These are phyloP conservation scores for Achaetomium macrosporum DNA, from an alignment of 2,329 filamentous ascomycete genomes.

Conservation along the genomic window DNA sequence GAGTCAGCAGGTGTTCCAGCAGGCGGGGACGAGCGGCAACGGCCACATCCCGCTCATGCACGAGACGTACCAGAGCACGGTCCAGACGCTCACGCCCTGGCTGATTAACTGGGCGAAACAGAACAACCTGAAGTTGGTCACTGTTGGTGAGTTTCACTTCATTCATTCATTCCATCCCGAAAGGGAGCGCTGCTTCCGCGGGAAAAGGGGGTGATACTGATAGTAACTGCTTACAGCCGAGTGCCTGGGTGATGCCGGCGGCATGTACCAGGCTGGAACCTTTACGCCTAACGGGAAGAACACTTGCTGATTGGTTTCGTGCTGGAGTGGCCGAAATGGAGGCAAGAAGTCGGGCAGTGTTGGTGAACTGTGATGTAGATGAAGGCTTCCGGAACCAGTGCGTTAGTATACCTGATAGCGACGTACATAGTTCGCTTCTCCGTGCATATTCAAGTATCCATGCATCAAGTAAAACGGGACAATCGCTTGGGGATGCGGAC, in stretches of 20 bases:
- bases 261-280: constrained; percentile 36
- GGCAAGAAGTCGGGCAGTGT: too few species aligned
- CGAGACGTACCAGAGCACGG: constrained; percentile 47
- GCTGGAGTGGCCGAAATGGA: too few species aligned
- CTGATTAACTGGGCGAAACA: constrained; percentile 45
- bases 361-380: too few species aligned
- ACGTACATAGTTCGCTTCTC: too few species aligned
- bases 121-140: constrained; percentile 44
- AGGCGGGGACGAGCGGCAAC: constrained; percentile 37
- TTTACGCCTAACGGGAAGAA: constrained; percentile 30
- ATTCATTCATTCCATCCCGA: neutral
- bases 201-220: neutral
- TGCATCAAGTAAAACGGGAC: too few species aligned
- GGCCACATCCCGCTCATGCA: constrained; percentile 55
- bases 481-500: too few species aligned
- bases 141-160: constrained; percentile 44
- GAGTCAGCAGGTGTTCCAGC: constrained; percentile 48
- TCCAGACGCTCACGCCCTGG: constrained; percentile 43
- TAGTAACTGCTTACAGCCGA: constrained; percentile 31
- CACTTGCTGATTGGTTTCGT: constrained; percentile 12
- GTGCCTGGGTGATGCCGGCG: constrained; percentile 37
- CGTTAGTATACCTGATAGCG: too few species aligned
- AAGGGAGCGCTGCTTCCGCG: neutral
- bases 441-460: too few species aligned
- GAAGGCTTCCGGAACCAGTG: too few species aligned